Percentiles rank a stretch among this genome's conserved stretches.
These are phyloP conservation scores for Yamadazyma dushanensis DNA, from an alignment of 1,139 yeast species.

Conservation along the genomic window DNA sequence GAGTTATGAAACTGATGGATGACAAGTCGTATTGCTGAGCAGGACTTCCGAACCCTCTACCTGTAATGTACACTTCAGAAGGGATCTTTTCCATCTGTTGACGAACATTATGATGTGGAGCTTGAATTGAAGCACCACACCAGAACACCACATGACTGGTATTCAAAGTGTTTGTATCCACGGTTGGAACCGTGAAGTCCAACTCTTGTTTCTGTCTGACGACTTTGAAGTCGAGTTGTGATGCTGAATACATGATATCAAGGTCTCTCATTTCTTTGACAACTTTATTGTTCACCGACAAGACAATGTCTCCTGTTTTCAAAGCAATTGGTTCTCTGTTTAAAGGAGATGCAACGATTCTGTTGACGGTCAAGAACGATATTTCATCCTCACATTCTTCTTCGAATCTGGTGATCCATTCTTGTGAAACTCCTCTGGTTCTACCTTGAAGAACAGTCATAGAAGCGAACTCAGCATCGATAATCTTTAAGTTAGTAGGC, in stretches of 20 bases:
- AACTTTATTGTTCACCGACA: conserved; percentile 64
- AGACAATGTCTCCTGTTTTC: conserved; percentile 67
- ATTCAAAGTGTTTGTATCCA: conserved; percentile 53
- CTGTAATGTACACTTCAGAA: conserved; percentile 77
- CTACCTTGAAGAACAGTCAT: conserved; percentile 75
- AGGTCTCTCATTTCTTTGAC: conserved; percentile 70
- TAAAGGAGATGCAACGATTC: conserved; percentile 57
- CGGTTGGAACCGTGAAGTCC: conserved; percentile 63
- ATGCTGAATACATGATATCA: conserved; percentile 50
- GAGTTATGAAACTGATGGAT: conserved; percentile 82
- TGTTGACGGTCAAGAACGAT: conserved; percentile 69
- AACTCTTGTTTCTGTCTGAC: conserved; percentile 55
- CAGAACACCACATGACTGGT: conserved; percentile 73
- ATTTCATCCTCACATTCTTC: conserved; percentile 58
- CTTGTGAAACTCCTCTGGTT: conserved; percentile 80
- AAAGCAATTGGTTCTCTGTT: conserved; percentile 31
- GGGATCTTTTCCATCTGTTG: conserved; percentile 79
- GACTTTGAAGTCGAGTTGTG: conserved; percentile 55
- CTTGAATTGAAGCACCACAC: conserved; percentile 72
- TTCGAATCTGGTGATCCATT: conserved; percentile 75
- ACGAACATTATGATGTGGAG: conserved; percentile 51
- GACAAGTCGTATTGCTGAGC: conserved; percentile 82
- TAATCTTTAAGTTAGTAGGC: conserved; percentile 60
- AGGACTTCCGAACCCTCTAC: conserved; percentile 77
- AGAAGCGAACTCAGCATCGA: conserved; percentile 78